phyloP scores from a whole-genome alignment of 208 protist genomes.

The Leishmania gerbilli region DNA sequence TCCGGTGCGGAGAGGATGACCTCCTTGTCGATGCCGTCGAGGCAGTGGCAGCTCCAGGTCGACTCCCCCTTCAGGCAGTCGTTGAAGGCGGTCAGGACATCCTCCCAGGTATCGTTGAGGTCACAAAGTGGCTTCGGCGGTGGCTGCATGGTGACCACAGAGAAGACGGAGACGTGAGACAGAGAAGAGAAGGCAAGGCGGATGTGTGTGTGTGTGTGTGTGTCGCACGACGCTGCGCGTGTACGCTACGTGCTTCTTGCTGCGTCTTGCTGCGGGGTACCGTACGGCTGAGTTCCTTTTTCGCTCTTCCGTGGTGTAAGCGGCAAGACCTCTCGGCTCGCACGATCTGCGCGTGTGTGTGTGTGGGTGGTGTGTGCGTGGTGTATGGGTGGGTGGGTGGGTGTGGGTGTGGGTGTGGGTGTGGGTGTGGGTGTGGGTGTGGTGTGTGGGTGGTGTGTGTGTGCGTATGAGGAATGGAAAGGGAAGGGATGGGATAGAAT shows the following conservation, averaged over 20 bases:
- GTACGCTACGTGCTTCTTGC: background rate
- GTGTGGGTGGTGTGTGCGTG: background rate
- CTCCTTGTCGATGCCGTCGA: slow-evolving; percentile 71
- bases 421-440: background rate
- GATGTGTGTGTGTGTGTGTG: background rate
- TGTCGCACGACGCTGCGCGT: background rate
- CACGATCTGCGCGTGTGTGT: background rate
- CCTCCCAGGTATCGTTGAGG: slow-evolving; percentile 75
- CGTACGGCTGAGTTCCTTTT: background rate
- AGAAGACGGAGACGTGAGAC: background rate
- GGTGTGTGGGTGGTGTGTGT: background rate
- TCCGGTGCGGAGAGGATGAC: slow-evolving; percentile 78
- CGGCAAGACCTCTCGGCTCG: background rate
- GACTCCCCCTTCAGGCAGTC: slow-evolving; percentile 34
- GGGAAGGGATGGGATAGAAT: background rate
- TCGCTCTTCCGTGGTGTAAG: background rate
- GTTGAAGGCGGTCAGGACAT: slow-evolving; percentile 61
- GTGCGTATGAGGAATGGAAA: background rate
- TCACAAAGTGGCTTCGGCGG: slow-evolving; percentile 40
- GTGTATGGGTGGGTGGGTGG: no score
- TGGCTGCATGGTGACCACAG: slow-evolving; percentile 14
- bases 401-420: background rate
- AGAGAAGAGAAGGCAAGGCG: background rate
- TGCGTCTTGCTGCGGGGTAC: background rate
- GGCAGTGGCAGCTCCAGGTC: slow-evolving; percentile 66